phyloP scores from a whole-genome alignment of 2,329 filamentous ascomycete species.

The Colletotrichum eleusines region DNA sequence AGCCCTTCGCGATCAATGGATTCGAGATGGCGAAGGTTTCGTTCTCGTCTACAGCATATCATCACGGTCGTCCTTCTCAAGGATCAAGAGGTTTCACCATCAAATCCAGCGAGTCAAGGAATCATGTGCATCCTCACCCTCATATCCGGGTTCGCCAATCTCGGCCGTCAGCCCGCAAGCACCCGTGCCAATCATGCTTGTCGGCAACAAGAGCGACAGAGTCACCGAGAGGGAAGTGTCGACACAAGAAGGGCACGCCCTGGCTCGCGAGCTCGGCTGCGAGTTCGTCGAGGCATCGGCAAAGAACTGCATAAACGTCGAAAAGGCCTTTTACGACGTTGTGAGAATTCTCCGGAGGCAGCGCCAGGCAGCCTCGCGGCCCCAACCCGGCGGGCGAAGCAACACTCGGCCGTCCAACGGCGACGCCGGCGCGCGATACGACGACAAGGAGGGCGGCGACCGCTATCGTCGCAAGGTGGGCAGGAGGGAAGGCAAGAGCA shows the following conservation, averaged over 20 bases:
- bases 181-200: slow-evolving; percentile 92
- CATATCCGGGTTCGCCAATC: slow-evolving; percentile 81
- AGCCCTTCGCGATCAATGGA: slow-evolving; percentile 96
- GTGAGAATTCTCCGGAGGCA: slow-evolving; percentile 90
- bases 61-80: slow-evolving; percentile 92
- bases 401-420: slow-evolving; percentile 39
- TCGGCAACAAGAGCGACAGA: slow-evolving; percentile 86
- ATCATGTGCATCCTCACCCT: slow-evolving; percentile 80
- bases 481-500: slow-evolving; percentile 42
- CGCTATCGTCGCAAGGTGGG: slow-evolving; percentile 39
- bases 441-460: slow-evolving; percentile 41
- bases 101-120: slow-evolving; percentile 99
- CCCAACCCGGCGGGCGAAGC: slow-evolving; percentile 44
- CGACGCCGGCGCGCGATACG: slow-evolving; percentile 36
- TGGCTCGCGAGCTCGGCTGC: slow-evolving; percentile 92
- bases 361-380: slow-evolving; percentile 68
- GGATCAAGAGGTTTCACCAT: slow-evolving; percentile 95
- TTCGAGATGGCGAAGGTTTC: slow-evolving; percentile 96
- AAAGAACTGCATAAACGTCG: slow-evolving; percentile 98
- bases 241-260: slow-evolving; percentile 92
- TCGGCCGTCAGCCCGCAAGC: slow-evolving; percentile 69
- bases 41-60: slow-evolving; percentile 99
- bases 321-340: slow-evolving; percentile 98
- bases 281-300: slow-evolving; percentile 97
- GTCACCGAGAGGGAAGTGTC: slow-evolving; percentile 97